These are phyloP conservation scores for Mortierella sp. DNA, from an alignment of 371 early-diverging fungal species.

Conservation along the genomic window DNA sequence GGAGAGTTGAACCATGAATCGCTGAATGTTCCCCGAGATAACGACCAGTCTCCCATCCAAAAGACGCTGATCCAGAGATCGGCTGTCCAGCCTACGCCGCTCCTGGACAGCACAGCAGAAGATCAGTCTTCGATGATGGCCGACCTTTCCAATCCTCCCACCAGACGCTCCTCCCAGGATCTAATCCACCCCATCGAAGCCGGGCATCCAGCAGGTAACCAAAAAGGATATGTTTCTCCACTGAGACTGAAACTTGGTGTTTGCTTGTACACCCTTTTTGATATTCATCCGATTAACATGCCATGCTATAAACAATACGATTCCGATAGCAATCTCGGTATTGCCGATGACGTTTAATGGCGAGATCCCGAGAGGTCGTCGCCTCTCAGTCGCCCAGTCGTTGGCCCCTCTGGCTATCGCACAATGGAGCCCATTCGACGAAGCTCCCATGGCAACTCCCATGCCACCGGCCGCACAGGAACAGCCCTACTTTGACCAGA, in stretches of 20 bases:
- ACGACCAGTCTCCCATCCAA: background rate
- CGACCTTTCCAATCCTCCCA: background rate
- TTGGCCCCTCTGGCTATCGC: background rate
- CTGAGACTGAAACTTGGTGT: background rate
- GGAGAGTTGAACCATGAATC: conserved; percentile 15
- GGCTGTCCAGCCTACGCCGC: background rate
- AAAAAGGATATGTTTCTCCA: background rate
- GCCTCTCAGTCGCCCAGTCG: conserved; percentile 2
- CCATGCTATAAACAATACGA: too few relatives aligned
- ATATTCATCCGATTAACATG: too few relatives aligned
- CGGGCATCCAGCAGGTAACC: conserved; percentile 34
- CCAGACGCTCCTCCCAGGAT: conserved; percentile 11
- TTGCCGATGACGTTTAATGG: conserved; percentile 35
- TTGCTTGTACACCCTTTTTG: too few relatives aligned
- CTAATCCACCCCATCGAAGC: conserved; percentile 26
- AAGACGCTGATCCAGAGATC: too few relatives aligned
- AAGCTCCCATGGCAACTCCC: background rate
- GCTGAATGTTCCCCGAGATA: conserved; percentile 13
- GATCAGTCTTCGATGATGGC: background rate
- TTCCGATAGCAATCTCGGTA: conserved; percentile 35
- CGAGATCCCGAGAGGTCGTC: conserved; percentile 20
- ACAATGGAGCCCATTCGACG: conserved; percentile 12
- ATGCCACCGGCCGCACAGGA: background rate
- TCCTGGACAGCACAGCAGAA: background rate
- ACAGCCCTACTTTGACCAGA: conserved; percentile 28